phyloP scores from a whole-genome alignment of 139 green algal species.

The Monoraphidium neglectum region DNA sequence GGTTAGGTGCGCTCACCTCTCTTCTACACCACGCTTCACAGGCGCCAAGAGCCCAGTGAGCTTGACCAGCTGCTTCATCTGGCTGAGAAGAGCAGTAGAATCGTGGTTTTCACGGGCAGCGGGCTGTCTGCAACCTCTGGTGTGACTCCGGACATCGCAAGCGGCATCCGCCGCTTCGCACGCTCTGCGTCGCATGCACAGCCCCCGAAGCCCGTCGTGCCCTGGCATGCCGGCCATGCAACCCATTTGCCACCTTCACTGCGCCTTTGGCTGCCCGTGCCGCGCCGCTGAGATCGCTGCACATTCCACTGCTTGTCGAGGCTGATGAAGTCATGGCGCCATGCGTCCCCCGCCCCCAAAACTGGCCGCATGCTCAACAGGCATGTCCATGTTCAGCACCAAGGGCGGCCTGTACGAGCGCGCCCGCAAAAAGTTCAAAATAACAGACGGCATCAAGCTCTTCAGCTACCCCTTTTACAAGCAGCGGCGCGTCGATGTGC shows the following conservation, averaged over 20 bases:
- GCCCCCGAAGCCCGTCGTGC: neutral
- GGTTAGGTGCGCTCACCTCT: too few relatives aligned
- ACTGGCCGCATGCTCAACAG: slow-evolving; percentile 38
- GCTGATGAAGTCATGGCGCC: too few relatives aligned
- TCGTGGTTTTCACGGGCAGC: slow-evolving; percentile 87
- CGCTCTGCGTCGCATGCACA: neutral
- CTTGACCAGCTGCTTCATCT: slow-evolving; percentile 37
- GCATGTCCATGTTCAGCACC: slow-evolving; percentile 92
- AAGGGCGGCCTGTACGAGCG: slow-evolving; percentile 86
- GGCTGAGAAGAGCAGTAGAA: slow-evolving; percentile 33
- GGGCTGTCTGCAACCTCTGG: slow-evolving; percentile 81
- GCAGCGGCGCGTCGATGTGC: slow-evolving; percentile 50
- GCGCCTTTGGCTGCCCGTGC: neutral
- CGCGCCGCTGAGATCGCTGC: neutral
- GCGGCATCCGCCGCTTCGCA: neutral
- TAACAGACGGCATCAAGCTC: slow-evolving; percentile 84
- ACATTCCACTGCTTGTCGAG: neutral
- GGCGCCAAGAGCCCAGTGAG: too few relatives aligned
- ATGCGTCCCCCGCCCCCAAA: neutral
- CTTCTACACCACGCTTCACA: too few relatives aligned
- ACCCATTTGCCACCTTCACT: neutral
- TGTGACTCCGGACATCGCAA: slow-evolving; percentile 14
- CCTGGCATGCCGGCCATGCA: neutral
- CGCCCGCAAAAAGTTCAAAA: slow-evolving; percentile 71
- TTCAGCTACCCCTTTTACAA: slow-evolving; percentile 91